Conservation (phyloP, 192 early-diverging fungal genomes). For the Linnemannia zychae region DNA sequence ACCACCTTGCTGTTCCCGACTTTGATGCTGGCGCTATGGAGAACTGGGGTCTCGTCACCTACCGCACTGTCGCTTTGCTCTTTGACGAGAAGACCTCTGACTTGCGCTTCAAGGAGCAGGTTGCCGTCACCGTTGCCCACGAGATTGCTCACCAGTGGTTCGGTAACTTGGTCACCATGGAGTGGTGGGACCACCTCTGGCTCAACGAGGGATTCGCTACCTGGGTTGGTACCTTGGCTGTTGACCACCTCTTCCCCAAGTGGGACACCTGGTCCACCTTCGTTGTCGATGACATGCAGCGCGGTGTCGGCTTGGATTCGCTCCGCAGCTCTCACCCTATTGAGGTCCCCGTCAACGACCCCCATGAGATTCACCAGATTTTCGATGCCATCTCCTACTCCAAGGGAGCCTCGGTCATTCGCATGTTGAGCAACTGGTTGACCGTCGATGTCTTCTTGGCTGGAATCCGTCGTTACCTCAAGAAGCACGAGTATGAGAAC, state of each 20-base stretch:
- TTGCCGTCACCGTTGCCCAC: constrained; percentile 92
- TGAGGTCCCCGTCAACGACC: constrained; percentile 86
- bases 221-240: constrained; percentile 92
- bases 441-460: constrained; percentile 79
- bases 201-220: constrained; percentile 99
- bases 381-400: constrained; percentile 94
- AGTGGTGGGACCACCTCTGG: constrained; percentile 96
- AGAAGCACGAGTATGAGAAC: constrained; percentile 87
- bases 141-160: constrained; percentile 92
- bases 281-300: constrained; percentile 81
- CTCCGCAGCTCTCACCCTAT: constrained; percentile 94
- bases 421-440: constrained; percentile 89
- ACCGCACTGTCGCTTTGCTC: constrained; percentile 86
- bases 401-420: constrained; percentile 95
- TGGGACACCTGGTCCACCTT: constrained; percentile 95
- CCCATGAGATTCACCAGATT: constrained; percentile 92
- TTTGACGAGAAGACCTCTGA: constrained; percentile 85
- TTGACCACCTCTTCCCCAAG: constrained; percentile 91
- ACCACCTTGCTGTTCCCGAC: constrained; percentile 92
- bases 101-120: constrained; percentile 81
- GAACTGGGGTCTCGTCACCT: constrained; percentile 98
- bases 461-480: constrained; percentile 83
- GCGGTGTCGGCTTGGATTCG: constrained; percentile 84
- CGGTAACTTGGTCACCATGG: constrained; percentile 97
- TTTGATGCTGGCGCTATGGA: constrained; percentile 93